Evolutionary conservation across 169 alveolate species (phyloP).

Genomic region (Fabrea salina): DNA sequence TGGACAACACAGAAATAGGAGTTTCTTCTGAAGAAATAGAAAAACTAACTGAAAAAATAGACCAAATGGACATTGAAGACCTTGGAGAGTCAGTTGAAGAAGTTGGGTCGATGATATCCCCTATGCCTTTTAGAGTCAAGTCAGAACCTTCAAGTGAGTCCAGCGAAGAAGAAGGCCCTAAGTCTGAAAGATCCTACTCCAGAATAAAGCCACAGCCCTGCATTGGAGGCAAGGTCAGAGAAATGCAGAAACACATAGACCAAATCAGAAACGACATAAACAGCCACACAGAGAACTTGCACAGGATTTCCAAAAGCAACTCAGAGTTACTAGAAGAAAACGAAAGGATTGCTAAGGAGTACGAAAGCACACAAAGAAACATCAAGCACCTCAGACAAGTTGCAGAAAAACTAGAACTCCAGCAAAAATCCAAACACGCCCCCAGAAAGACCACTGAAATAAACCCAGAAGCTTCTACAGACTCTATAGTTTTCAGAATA

Average conservation of each 20-base stretch:
- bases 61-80: too few species aligned
- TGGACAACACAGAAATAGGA: too few species aligned
- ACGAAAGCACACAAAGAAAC: not conserved
- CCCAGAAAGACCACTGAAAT: not conserved
- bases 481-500: not conserved
- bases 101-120: not conserved
- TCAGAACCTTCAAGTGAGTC: not conserved
- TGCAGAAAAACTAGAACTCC: not conserved
- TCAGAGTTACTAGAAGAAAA: not conserved
- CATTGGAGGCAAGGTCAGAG: not conserved
- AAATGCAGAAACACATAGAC: not conserved
- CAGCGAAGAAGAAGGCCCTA: not conserved
- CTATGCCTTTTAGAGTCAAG: not conserved
- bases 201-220: not conserved
- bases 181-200: not conserved
- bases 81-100: not conserved
- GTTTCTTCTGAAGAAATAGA: too few species aligned
- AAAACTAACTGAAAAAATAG: too few species aligned
- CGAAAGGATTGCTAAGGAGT: slow-evolving; percentile 9
- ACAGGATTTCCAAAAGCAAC: not conserved
- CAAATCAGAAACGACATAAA: not conserved
- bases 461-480: not conserved
- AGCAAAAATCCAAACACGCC: not conserved
- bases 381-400: not conserved
- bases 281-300: not conserved